These are phyloP conservation scores for Globisporangium barbulae DNA, from an alignment of 352 stramenopile species.

Conservation along the genomic window DNA sequence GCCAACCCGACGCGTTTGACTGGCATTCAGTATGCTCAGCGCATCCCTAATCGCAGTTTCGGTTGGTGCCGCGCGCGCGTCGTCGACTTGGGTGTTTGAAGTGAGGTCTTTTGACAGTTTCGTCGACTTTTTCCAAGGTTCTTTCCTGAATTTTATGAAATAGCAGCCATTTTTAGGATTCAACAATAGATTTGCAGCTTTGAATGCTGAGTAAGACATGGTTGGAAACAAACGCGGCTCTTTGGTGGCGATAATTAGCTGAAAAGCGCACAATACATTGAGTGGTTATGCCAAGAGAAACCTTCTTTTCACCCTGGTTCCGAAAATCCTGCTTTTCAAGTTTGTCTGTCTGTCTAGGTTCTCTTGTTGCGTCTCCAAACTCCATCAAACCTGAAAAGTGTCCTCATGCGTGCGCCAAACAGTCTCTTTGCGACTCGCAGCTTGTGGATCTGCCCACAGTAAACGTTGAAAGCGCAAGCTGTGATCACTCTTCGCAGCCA, in stretches of 20 bases:
- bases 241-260: too few relatives aligned
- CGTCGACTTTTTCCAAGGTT: constrained; percentile 7
- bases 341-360: not conserved
- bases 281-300: not conserved
- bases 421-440: not conserved
- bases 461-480: constrained; percentile 1
- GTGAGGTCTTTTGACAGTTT: constrained; percentile 3
- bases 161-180: not conserved
- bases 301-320: too few relatives aligned
- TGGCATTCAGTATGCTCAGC: not conserved
- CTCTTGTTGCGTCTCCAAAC: not conserved
- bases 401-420: not conserved
- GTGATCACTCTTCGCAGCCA: not conserved
- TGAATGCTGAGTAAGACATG: not conserved
- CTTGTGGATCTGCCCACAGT: not conserved
- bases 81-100: constrained; percentile 11
- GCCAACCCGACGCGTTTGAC: not conserved
- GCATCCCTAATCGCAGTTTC: not conserved
- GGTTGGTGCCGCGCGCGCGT: constrained; percentile 4
- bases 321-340: too few relatives aligned
- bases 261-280: too few relatives aligned
- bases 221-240: not conserved
- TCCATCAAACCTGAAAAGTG: not conserved
- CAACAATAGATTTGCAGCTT: not conserved
- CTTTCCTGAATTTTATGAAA: not conserved